phyloP scores from a whole-genome alignment of 306 rosid genomes.

The Cucurbita pepo region DNA sequence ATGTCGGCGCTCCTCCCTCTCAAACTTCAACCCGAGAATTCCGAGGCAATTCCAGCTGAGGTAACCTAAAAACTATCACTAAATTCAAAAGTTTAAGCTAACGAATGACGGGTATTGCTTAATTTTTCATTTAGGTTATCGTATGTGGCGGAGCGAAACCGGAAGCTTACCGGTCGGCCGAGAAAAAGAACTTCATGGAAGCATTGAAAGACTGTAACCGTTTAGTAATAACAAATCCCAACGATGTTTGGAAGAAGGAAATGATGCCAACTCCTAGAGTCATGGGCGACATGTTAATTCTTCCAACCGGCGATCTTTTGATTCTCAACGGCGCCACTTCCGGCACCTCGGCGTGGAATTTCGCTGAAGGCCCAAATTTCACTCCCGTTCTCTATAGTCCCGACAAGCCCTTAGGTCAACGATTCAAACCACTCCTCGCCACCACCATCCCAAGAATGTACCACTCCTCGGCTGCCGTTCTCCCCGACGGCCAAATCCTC shows the following conservation, averaged over 20 bases:
- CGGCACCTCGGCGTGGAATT: slow-evolving; percentile 70
- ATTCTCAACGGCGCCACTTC: slow-evolving; percentile 54
- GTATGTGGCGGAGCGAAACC: slow-evolving; percentile 61
- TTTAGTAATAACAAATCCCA: slow-evolving; percentile 29
- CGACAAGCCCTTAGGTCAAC: neutral
- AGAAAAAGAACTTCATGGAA: slow-evolving; percentile 8
- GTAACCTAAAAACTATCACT: neutral
- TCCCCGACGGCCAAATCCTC: slow-evolving; percentile 52
- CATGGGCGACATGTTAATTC: slow-evolving; percentile 58
- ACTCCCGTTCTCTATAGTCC: slow-evolving; percentile 40
- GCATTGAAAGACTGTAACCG: slow-evolving; percentile 50
- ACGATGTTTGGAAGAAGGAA: slow-evolving; percentile 36
- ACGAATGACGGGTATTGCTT: neutral
- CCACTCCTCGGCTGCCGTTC: slow-evolving; percentile 57
- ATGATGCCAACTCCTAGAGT: slow-evolving; percentile 53
- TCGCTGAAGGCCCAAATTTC: slow-evolving; percentile 52
- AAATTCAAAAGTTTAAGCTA: neutral
- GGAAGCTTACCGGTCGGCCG: slow-evolving; percentile 29
- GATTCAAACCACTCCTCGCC: slow-evolving; percentile 23
- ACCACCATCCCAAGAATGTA: slow-evolving; percentile 56
- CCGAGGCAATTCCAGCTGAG: slow-evolving; percentile 15
- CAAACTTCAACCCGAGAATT: slow-evolving; percentile 9
- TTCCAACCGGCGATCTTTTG: slow-evolving; percentile 60
- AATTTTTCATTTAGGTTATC: slow-evolving; percentile 12
- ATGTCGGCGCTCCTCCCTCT: slow-evolving; percentile 67